Percentiles rank a stretch among this genome's conserved stretches.
Conservation (phyloP, 2,329 filamentous ascomycete species). For the Acarospora socialis region DNA sequence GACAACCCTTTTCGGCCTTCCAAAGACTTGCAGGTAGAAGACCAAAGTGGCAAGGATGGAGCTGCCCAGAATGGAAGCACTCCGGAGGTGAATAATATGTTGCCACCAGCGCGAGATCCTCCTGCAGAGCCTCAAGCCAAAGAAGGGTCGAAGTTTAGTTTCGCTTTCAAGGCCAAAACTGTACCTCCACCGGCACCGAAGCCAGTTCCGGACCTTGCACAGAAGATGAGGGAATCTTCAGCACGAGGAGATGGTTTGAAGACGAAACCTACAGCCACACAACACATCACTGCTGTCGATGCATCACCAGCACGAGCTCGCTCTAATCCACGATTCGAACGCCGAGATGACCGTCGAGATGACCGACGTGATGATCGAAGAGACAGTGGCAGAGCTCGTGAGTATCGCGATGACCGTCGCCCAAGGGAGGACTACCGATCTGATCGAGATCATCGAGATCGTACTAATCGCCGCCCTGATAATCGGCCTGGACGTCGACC, state of each 20-base stretch:
- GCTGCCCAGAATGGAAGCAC: slow-evolving; percentile 18
- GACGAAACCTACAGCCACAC: slow-evolving; percentile 24
- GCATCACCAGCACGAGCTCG: slow-evolving; percentile 10
- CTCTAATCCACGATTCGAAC: slow-evolving; percentile 25
- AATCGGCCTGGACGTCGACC: slow-evolving; percentile 32
- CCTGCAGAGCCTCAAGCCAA: slow-evolving; percentile 39
- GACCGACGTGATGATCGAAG: slow-evolving; percentile 25
- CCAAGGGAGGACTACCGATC: slow-evolving; percentile 14
- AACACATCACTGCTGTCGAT: slow-evolving; percentile 13
- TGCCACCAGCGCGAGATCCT: slow-evolving; percentile 40
- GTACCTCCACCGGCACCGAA: slow-evolving; percentile 40
- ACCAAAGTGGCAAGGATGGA: slow-evolving; percentile 39
- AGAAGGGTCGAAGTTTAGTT: slow-evolving; percentile 65
- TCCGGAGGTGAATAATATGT: slow-evolving; percentile 35
- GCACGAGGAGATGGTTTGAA: slow-evolving; percentile 24
- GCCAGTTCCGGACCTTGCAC: slow-evolving; percentile 35
- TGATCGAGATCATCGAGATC: slow-evolving; percentile 14
- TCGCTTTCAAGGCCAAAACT: slow-evolving; percentile 75
- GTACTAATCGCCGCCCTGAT: slow-evolving; percentile 25
- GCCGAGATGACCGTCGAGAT: slow-evolving; percentile 26
- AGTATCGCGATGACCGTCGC: slow-evolving; percentile 22
- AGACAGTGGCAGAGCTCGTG: slow-evolving; percentile 17
- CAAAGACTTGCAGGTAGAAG: slow-evolving; percentile 52
- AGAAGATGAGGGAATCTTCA: slow-evolving; percentile 31
- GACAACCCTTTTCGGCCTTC: slow-evolving; percentile 49